These are phyloP conservation scores for Cochlearia excelsa DNA, from an alignment of 345 rosid species.

Conservation along the genomic window DNA sequence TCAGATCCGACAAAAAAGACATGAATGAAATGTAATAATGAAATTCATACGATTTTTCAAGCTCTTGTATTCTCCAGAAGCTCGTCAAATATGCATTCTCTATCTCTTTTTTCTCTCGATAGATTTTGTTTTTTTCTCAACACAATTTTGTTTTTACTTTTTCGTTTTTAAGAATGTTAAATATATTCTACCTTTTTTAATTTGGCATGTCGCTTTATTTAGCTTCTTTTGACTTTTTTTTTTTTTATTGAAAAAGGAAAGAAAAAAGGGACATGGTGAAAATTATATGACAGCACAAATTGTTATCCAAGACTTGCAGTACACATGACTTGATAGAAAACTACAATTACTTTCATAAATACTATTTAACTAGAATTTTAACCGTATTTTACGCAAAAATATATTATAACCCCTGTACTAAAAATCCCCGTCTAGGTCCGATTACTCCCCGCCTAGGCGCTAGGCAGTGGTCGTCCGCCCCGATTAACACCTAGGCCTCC, in stretches of 20 bases:
- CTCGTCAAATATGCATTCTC: slow-evolving; percentile 30
- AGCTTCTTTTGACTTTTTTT: slow-evolving; percentile 20
- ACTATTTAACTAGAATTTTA: too few species aligned
- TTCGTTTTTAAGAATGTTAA: slow-evolving; percentile 25
- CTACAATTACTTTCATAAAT: too few species aligned
- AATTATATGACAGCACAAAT: slow-evolving; percentile 3
- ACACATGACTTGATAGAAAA: too few species aligned
- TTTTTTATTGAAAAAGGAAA: not conserved
- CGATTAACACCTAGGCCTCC: too few species aligned
- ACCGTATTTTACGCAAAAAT: too few species aligned
- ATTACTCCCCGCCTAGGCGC: too few species aligned
- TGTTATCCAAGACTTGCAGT: not conserved
- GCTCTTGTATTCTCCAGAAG: slow-evolving; percentile 12
- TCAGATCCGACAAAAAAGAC: not conserved
- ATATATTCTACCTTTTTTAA: slow-evolving; percentile 8
- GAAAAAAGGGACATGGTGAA: not conserved
- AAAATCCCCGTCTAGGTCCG: too few species aligned
- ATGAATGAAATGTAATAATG: not conserved
- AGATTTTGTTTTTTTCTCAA: not conserved
- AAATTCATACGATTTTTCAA: slow-evolving; percentile 26
- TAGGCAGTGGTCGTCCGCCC: too few species aligned
- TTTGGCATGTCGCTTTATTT: slow-evolving; percentile 29
- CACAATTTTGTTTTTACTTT: not conserved
- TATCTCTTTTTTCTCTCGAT: slow-evolving; percentile 24
- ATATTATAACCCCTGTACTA: too few species aligned